Percentiles rank a stretch among this genome's conserved stretches.
phyloP scores from a whole-genome alignment of 306 rosid genomes.

The Ormosia emarginata region DNA sequence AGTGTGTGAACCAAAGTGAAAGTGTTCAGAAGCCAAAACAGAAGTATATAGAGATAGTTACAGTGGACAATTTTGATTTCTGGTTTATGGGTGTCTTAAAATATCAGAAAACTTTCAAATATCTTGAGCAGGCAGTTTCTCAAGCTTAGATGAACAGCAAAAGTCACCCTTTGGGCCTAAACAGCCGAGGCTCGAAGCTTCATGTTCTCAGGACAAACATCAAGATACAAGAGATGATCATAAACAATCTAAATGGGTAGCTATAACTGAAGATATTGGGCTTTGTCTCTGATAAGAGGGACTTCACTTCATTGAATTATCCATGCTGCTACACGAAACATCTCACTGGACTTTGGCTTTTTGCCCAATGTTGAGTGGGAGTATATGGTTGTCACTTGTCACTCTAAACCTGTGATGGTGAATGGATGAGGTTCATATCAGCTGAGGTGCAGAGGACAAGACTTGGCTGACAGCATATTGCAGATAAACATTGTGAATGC shows the following conservation, averaged over 20 bases:
- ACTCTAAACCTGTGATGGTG: neutral
- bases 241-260: neutral
- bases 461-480: neutral
- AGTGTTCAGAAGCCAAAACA: constrained; percentile 22
- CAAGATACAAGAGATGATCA: neutral
- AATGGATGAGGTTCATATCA: neutral
- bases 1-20: constrained; percentile 18
- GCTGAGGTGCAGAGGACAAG: neutral
- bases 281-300: neutral
- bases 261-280: neutral
- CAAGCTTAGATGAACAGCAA: neutral
- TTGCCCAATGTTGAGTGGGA: neutral
- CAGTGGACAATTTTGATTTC: constrained; percentile 29
- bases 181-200: neutral
- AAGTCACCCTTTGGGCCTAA: neutral
- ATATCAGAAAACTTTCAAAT: constrained; percentile 26
- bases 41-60: constrained; percentile 28
- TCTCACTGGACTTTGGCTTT: neutral
- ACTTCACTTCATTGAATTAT: neutral
- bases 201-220: neutral
- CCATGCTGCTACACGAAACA: neutral
- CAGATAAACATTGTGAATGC: neutral
- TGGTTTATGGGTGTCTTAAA: constrained; percentile 18
- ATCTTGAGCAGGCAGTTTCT: constrained; percentile 12
- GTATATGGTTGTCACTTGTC: neutral